A percentile compares a stretch with the other conserved stretches of the same genome.
These are phyloP conservation scores for Lachnellula occidentalis DNA, from an alignment of 2,329 filamentous ascomycete genomes.

Conservation along the genomic window DNA sequence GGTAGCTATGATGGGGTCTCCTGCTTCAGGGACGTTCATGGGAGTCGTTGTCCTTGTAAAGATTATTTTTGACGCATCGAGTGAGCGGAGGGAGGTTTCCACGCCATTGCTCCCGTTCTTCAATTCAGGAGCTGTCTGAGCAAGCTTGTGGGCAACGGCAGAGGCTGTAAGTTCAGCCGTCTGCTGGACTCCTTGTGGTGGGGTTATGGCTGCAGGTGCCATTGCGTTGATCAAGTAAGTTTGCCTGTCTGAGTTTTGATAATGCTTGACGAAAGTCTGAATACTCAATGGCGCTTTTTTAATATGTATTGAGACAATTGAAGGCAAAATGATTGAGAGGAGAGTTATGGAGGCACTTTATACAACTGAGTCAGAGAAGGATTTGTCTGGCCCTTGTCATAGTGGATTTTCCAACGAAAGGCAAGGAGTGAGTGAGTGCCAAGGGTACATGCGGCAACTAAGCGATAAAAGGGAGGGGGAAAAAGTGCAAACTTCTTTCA, in stretches of 20 bases:
- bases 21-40: slow-evolving; percentile 45
- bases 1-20: slow-evolving; percentile 34
- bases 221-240: slow-evolving; percentile 28
- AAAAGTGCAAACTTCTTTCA: background rate
- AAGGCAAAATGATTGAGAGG: background rate
- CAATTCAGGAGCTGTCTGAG: slow-evolving; percentile 38
- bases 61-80: slow-evolving; percentile 57
- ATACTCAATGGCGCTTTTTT: background rate
- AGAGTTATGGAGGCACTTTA: background rate
- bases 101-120: slow-evolving; percentile 46
- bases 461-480: background rate
- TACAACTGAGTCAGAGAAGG: background rate
- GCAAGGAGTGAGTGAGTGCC: background rate
- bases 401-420: background rate
- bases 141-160: slow-evolving; percentile 44
- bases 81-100: slow-evolving; percentile 45
- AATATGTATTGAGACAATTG: background rate
- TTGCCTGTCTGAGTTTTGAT: background rate
- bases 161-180: slow-evolving; percentile 48
- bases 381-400: background rate
- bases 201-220: slow-evolving; percentile 43
- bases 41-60: slow-evolving; percentile 47
- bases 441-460: background rate
- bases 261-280: background rate
- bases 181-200: slow-evolving; percentile 35